phyloP scores from a whole-genome alignment of 495 filamentous ascomycete species.

The Astrocystis sublimbata region DNA sequence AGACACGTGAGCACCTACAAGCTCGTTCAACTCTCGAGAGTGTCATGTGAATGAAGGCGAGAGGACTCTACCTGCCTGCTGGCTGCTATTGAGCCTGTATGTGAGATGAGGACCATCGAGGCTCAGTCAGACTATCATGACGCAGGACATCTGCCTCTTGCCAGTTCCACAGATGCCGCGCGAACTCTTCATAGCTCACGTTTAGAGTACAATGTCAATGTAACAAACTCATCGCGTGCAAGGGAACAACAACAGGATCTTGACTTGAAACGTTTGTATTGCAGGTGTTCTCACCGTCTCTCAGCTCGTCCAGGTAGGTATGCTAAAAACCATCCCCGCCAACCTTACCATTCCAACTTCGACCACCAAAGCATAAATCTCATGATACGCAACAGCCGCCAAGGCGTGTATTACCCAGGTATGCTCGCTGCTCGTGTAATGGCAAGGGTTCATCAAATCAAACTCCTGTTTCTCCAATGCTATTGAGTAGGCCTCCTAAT shows the following conservation, averaged over 20 bases:
- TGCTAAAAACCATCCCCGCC: constrained; percentile 12
- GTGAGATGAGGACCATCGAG: neutral
- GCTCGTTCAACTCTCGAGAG: constrained; percentile 6
- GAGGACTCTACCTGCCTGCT: constrained; percentile 4
- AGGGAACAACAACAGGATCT: no score
- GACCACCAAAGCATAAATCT: constrained; percentile 4
- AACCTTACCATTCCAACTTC: neutral
- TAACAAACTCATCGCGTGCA: no score
- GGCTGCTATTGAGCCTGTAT: constrained; percentile 17
- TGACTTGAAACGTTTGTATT: constrained; percentile 7
- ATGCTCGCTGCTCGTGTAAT: constrained; percentile 19
- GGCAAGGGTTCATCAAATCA: constrained; percentile 22
- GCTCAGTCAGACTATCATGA: no score
- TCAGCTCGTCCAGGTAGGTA: constrained; percentile 10
- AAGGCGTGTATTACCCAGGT: constrained; percentile 3
- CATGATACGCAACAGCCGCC: neutral
- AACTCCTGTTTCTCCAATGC: constrained; percentile 46
- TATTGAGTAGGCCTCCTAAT: constrained; percentile 11
- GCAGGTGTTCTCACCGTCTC: neutral
- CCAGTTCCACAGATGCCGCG: no score
- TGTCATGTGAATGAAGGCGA: constrained; percentile 8
- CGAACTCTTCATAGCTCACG: no score
- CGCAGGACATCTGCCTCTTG: no score
- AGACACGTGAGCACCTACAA: constrained; percentile 37
- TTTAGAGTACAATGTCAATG: neutral